These are phyloP conservation scores for Fraxinus sp. DNA, from an alignment of 305 asterid species.

Conservation along the genomic window DNA sequence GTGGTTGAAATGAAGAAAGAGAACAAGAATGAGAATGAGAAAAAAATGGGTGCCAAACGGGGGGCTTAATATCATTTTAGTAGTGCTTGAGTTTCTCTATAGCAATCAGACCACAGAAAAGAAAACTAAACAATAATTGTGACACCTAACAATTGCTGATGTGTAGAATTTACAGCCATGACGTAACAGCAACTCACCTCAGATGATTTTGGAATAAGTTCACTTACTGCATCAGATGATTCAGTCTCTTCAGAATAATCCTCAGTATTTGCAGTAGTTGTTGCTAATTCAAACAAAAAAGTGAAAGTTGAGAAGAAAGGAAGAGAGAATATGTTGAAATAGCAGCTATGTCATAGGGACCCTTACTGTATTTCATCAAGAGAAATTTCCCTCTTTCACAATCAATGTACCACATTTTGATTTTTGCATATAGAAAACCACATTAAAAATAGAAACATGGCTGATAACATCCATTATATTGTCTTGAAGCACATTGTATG, in stretches of 20 bases:
- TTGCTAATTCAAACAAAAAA: slow-evolving; percentile 9
- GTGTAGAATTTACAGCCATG: neutral
- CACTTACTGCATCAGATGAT: slow-evolving; percentile 39
- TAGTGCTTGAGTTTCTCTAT: neutral
- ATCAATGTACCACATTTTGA: neutral
- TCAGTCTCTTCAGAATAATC: slow-evolving; percentile 35
- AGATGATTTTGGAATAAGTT: slow-evolving; percentile 47
- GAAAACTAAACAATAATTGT: neutral
- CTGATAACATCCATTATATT: neutral
- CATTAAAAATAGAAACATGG: neutral
- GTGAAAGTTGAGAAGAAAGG: slow-evolving; percentile 7
- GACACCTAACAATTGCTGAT: slow-evolving; percentile 3
- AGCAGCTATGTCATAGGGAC: neutral
- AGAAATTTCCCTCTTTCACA: neutral
- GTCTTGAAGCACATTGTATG: neutral
- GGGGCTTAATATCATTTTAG: neutral
- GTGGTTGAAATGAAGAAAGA: no score
- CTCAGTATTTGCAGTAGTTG: slow-evolving; percentile 38
- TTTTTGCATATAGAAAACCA: neutral
- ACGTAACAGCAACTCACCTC: slow-evolving; percentile 50
- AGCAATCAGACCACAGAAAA: neutral
- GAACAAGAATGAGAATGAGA: no score
- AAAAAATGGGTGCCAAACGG: no score
- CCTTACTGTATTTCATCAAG: neutral
- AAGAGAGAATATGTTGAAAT: neutral